phyloP scores from a whole-genome alignment of 2,329 filamentous ascomycete genomes.

The Botrytis deweyae region DNA sequence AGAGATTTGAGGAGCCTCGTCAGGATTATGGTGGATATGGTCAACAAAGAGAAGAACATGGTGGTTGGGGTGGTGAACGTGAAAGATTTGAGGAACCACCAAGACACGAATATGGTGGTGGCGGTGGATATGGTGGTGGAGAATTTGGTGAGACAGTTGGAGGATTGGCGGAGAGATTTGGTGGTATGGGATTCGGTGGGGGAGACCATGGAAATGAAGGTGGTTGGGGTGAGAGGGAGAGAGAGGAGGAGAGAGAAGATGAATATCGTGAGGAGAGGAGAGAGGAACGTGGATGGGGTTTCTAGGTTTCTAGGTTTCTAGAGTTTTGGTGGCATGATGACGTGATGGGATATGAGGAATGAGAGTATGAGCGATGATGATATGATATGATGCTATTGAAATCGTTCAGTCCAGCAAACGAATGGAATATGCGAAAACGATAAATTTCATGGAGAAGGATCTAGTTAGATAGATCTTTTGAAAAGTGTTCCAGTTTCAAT shows the following conservation, averaged over 20 bases:
- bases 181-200: constrained; percentile 14
- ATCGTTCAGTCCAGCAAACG: not conserved
- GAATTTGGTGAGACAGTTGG: constrained; percentile 18
- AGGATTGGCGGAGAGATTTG: constrained; percentile 19
- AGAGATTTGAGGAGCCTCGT: constrained; percentile 21
- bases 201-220: not conserved
- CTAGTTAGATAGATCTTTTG: not conserved
- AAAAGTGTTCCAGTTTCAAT: not conserved
- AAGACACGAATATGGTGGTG: constrained; percentile 23
- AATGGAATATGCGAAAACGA: not conserved
- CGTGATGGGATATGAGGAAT: not conserved
- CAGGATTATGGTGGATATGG: constrained; percentile 28
- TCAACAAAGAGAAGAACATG: constrained; percentile 17
- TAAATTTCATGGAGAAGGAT: not conserved
- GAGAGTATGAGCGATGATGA: constrained; percentile 7
- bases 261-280: constrained; percentile 47
- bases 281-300: constrained; percentile 8
- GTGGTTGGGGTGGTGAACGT: constrained; percentile 25
- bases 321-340: not conserved
- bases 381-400: not conserved
- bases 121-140: constrained; percentile 22
- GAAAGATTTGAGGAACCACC: constrained; percentile 23
- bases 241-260: not conserved
- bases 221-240: constrained; percentile 1
- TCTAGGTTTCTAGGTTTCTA: constrained; percentile 8